Base-by-base conservation (phyloP, 441 rosid species). In the Eugenia klotzschiana region DNA sequence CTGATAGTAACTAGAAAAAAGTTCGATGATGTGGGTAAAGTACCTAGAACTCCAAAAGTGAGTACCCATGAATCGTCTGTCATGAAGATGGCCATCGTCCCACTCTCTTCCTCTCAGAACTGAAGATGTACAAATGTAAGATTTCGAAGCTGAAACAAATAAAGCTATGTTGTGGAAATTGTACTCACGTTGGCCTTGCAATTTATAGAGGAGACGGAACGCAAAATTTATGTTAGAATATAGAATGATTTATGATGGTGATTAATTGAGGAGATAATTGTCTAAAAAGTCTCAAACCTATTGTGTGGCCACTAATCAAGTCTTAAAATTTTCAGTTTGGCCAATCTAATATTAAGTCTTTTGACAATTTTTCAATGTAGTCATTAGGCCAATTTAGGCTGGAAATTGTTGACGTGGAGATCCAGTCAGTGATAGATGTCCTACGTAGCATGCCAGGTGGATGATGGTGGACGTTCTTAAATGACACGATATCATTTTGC, bases 1-100 rank as follows among this genome's bases (percentile, higher is more conserved):
- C 40, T 40, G 15, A 69, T 5, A 69, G 46, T 33, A 69, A 22
- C 77, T 69, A 37, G 46, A 69, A 37, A 37, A 20, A n/a, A 37
- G 46, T 33, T 10, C 0, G 3, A 43, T 77, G 37, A 8, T 1
- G 23, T 79, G 26, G 7, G n/a, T 43, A 93, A 49, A 37, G 77
- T 37, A 69, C 98, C 97, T 82, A 93, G 90, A 80, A 93, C 79
- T 49, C 96, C 98, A 84, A 91, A 91, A 43, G 83, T 85, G 22
- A 95, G 87, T 80, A 85, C 92, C 88, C 85, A 86, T 23, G 90
- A 90, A 87, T 90, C 84, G 22, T 87, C 88, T 86, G 91, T 83
- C 16, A 87, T 82, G 88, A 91, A 81, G 51, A 89, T 4, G 54
- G 89, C 89, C 94, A 94, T 92, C 72, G 83, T 86, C n/a, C 25